phyloP scores from a whole-genome alignment of 352 stramenopile species.

The Saprolegnia parasitica region DNA sequence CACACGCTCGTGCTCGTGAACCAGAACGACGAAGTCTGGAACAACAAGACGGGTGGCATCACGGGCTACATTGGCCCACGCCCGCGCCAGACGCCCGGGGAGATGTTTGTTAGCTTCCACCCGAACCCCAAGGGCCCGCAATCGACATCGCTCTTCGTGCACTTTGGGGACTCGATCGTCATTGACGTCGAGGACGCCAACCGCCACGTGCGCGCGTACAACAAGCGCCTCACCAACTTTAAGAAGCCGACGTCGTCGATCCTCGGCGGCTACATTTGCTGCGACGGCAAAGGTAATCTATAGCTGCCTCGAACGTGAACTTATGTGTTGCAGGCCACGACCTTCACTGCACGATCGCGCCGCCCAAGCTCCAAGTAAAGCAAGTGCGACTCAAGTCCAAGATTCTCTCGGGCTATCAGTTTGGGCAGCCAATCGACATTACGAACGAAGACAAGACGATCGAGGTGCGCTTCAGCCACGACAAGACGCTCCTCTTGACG shows the following conservation, averaged over 20 bases:
- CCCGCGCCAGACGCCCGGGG: slow-evolving; percentile 53
- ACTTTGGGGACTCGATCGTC: slow-evolving; percentile 69
- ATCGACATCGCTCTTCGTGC: slow-evolving; percentile 33
- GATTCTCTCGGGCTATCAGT: slow-evolving; percentile 76
- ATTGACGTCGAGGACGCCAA: slow-evolving; percentile 76
- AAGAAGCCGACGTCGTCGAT: slow-evolving; percentile 83
- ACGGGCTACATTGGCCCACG: slow-evolving; percentile 76
- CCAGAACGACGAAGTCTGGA: slow-evolving; percentile 80
- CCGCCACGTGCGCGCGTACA: slow-evolving; percentile 79
- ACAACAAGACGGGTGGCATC: slow-evolving; percentile 86
- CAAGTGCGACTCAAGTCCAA: slow-evolving; percentile 84
- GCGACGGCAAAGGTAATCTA: slow-evolving; percentile 60
- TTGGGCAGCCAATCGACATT: slow-evolving; percentile 80
- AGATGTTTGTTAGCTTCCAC: slow-evolving; percentile 76
- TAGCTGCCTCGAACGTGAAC: neutral
- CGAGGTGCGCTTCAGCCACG: slow-evolving; percentile 20
- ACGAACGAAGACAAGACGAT: slow-evolving; percentile 34
- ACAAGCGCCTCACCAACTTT: slow-evolving; percentile 81
- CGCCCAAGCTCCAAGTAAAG: slow-evolving; percentile 57
- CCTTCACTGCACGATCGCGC: slow-evolving; percentile 60
- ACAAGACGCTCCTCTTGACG: slow-evolving; percentile 48
- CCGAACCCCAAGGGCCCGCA: slow-evolving; percentile 22
- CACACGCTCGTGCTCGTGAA: slow-evolving; percentile 77
- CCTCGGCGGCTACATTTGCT: slow-evolving; percentile 80
- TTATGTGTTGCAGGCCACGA: slow-evolving; percentile 32